Evolutionary conservation across 495 filamentous ascomycete genomes (phyloP).

Genomic region (Penicillium salamii): DNA sequence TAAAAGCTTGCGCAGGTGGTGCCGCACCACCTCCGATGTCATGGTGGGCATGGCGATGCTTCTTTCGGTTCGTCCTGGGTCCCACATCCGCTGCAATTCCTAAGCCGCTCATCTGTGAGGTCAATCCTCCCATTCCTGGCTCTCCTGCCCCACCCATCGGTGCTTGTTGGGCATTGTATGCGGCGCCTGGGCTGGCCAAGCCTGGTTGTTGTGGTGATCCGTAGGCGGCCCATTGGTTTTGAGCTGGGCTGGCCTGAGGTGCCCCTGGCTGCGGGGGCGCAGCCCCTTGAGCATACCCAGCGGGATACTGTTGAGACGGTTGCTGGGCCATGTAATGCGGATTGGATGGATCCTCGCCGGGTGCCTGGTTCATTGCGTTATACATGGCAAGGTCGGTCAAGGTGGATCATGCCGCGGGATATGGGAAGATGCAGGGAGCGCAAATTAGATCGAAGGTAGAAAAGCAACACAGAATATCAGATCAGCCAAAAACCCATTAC

Average conservation of each 20-base stretch:
- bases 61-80: slow-evolving; percentile 72
- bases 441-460: not conserved
- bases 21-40: slow-evolving; percentile 62
- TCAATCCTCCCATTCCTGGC: slow-evolving; percentile 57
- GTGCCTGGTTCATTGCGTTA: slow-evolving; percentile 61
- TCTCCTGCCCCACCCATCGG: slow-evolving; percentile 30
- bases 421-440: not conserved
- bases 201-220: slow-evolving; percentile 35
- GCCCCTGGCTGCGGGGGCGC: slow-evolving; percentile 62
- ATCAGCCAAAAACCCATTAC: slow-evolving; percentile 17
- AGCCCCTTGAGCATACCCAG: slow-evolving; percentile 40
- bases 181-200: slow-evolving; percentile 23
- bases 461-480: not conserved
- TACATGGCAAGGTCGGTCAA: slow-evolving; percentile 82
- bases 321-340: slow-evolving; percentile 53
- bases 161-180: slow-evolving; percentile 36
- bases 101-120: slow-evolving; percentile 85
- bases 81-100: slow-evolving; percentile 65
- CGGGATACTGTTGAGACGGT: slow-evolving; percentile 38
- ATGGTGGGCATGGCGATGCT: slow-evolving; percentile 91
- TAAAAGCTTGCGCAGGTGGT: slow-evolving; percentile 56
- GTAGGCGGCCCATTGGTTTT: slow-evolving; percentile 45
- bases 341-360: slow-evolving; percentile 64
- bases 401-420: slow-evolving; percentile 25
- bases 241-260: slow-evolving; percentile 37